phyloP scores from a whole-genome alignment of 2,329 filamentous ascomycete species.

The Aspergillus intermedius region DNA sequence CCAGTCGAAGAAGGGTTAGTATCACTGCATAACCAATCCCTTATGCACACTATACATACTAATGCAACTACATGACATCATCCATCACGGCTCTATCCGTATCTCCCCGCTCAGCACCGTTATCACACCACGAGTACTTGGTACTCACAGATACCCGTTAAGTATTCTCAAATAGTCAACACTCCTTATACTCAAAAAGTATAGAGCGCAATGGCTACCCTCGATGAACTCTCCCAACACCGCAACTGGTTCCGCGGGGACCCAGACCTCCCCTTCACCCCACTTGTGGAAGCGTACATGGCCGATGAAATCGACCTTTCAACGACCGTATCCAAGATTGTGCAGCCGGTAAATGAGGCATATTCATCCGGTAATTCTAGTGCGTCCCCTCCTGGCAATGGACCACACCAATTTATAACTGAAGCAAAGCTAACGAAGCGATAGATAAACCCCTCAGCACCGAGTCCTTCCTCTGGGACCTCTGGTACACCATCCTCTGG shows the following conservation, averaged over 20 bases:
- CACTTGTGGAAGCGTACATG: background rate
- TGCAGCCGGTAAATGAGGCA: background rate
- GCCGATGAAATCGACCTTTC: background rate
- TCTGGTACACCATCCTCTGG: conserved; percentile 8
- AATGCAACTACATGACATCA: no score
- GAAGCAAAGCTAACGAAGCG: background rate
- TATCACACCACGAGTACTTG: no score
- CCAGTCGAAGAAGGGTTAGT: no score
- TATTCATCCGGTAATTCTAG: background rate
- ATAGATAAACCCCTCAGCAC: conserved; percentile 1
- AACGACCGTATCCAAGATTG: background rate
- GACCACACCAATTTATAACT: background rate
- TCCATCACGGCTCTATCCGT: no score
- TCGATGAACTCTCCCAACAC: background rate
- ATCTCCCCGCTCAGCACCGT: background rate
- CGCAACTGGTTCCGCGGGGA: background rate
- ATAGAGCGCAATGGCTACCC: background rate
- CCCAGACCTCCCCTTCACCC: background rate
- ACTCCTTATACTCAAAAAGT: background rate
- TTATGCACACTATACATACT: no score
- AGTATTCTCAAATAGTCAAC: background rate
- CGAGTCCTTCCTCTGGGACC: conserved; percentile 2
- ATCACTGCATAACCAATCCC: no score
- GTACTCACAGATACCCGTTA: no score
- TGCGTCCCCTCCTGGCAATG: background rate